phyloP scores from a whole-genome alignment of 306 rosid genomes.

The Sechiopsis laciniata region DNA sequence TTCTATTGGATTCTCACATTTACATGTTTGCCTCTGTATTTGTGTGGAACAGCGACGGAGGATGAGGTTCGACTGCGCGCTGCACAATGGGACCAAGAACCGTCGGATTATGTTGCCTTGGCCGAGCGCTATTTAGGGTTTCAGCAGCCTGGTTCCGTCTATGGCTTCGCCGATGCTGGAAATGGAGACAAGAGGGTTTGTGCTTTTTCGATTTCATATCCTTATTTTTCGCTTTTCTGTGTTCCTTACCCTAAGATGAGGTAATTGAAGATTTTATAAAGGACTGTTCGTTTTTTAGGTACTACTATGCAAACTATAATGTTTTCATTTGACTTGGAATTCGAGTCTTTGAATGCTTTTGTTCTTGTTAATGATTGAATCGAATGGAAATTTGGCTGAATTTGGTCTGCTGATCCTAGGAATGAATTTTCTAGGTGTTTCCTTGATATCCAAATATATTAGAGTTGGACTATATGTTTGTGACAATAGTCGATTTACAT shows the following conservation, averaged over 20 bases:
- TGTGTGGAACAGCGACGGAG: constrained; percentile 40
- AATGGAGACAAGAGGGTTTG: constrained; percentile 57
- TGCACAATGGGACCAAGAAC: constrained; percentile 87
- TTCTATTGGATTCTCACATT: neutral
- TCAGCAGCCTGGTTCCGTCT: constrained; percentile 60
- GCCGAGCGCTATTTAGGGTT: constrained; percentile 68
- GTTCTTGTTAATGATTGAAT: neutral
- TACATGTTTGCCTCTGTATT: neutral
- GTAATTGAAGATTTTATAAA: neutral
- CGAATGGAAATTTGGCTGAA: neutral
- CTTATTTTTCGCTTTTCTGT: neutral
- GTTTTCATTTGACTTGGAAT: neutral
- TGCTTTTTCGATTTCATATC: neutral
- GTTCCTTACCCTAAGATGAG: neutral
- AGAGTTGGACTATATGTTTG: no score
- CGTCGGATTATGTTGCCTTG: constrained; percentile 46
- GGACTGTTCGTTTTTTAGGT: neutral
- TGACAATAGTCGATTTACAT: no score
- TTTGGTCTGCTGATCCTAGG: no score
- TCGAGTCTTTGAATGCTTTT: neutral
- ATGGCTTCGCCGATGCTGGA: constrained; percentile 64
- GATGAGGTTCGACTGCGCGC: constrained; percentile 68
- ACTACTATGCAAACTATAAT: neutral
- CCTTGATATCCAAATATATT: no score
- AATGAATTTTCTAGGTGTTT: no score